Percentiles rank a stretch among this genome's conserved stretches.
These are phyloP conservation scores for Nannizzia gypsea DNA, from an alignment of 2,329 filamentous ascomycete species.

Conservation along the genomic window DNA sequence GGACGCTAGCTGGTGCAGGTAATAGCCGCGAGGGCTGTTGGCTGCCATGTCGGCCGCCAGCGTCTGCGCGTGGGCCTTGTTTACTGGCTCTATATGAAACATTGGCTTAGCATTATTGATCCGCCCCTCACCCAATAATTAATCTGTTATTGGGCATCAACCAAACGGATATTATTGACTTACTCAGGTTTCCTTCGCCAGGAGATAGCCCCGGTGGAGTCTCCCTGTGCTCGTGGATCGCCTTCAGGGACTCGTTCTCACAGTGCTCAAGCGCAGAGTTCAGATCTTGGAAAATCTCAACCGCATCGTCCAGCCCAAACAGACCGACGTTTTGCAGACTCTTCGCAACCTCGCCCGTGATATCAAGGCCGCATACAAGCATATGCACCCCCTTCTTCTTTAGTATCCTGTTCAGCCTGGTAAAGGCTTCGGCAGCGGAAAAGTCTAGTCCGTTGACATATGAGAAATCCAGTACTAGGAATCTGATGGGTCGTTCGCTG, in stretches of 20 bases:
- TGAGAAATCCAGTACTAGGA: constrained; percentile 75
- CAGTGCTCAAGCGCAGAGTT: constrained; percentile 90
- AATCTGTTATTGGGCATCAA: not conserved
- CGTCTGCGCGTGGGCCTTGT: not conserved
- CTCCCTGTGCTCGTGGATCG: constrained; percentile 60
- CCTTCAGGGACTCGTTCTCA: constrained; percentile 84
- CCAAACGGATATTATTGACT: not conserved
- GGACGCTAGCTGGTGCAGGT: constrained; percentile 66
- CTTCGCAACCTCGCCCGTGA: constrained; percentile 61
- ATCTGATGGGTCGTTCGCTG: constrained; percentile 65
- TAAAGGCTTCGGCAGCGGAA: constrained; percentile 90
- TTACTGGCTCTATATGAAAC: not conserved
- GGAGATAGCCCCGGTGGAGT: constrained; percentile 11
- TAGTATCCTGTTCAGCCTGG: constrained; percentile 76
- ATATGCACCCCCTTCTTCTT: constrained; percentile 65
- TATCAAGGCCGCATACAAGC: constrained; percentile 69
- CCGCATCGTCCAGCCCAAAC: constrained; percentile 58
- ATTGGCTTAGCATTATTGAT: not conserved
- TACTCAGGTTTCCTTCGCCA: constrained; percentile 6
- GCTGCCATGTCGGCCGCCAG: constrained; percentile 23
- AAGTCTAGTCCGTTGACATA: constrained; percentile 91
- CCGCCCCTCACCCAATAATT: no score
- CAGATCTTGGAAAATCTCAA: constrained; percentile 73
- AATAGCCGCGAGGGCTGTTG: constrained; percentile 68
- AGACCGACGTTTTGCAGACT: constrained; percentile 76